Percentiles rank a stretch among this genome's conserved stretches.
Conservation (phyloP, 2,329 filamentous ascomycete genomes). For the Phyllosticta citriasiana region DNA sequence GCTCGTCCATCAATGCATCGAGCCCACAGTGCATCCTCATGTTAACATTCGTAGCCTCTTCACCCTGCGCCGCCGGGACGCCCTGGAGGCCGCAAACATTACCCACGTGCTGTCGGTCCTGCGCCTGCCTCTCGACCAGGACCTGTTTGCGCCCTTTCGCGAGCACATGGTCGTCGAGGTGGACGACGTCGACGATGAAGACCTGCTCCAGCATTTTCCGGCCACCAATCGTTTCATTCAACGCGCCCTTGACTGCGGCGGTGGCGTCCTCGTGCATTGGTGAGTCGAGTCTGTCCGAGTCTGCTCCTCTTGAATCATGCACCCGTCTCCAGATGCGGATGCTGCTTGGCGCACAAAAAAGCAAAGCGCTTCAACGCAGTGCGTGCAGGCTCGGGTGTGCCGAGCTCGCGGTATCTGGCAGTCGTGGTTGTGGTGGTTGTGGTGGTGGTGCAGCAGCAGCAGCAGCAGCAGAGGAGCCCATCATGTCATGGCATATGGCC, state of each 20-base stretch:
- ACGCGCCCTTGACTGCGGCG: conserved; percentile 53
- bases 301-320: conserved; percentile 1
- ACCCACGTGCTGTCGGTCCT: conserved; percentile 86
- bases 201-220: conserved; percentile 73
- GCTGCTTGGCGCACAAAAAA: conserved; percentile 2
- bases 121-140: conserved; percentile 47
- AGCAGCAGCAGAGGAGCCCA: no score
- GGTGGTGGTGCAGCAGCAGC: background rate
- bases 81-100: conserved; percentile 63
- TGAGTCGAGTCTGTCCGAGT: conserved; percentile 34
- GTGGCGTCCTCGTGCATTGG: conserved; percentile 61
- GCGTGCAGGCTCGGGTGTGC: background rate
- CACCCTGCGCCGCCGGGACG: conserved; percentile 60
- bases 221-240: conserved; percentile 75
- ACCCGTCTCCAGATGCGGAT: background rate
- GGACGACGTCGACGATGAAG: conserved; percentile 83
- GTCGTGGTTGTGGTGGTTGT: background rate
- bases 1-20: background rate
- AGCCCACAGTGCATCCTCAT: background rate
- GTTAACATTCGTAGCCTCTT: conserved; percentile 53
- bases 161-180: conserved; percentile 68
- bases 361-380: background rate
- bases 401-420: background rate
- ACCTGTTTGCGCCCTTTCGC: conserved; percentile 51
- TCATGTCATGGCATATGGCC: no score